phyloP scores from a whole-genome alignment of 768 basidiomycete genomes.

The Boletus coccyginus region DNA sequence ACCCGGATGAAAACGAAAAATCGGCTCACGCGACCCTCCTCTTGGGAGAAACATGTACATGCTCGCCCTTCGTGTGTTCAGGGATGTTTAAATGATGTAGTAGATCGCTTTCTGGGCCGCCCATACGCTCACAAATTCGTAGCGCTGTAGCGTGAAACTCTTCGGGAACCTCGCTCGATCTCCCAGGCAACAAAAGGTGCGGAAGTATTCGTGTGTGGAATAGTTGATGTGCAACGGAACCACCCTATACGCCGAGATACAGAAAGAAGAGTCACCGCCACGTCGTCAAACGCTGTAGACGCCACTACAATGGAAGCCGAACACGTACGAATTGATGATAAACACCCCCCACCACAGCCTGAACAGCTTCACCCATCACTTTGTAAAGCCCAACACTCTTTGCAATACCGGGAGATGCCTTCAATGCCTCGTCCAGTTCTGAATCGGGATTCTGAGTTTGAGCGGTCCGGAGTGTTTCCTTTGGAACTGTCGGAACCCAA shows the following conservation, averaged over 20 bases:
- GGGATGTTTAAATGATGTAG: not conserved
- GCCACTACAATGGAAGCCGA: constrained; percentile 22
- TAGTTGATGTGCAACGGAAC: constrained; percentile 31
- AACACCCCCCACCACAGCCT: constrained; percentile 73
- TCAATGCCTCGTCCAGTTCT: constrained; percentile 29
- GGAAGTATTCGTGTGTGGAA: constrained; percentile 37
- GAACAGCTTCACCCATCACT: constrained; percentile 73
- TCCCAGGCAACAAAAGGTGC: constrained; percentile 28
- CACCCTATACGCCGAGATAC: constrained; percentile 20
- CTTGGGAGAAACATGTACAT: constrained; percentile 6
- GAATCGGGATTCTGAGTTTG: constrained; percentile 17
- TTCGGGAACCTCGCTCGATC: constrained; percentile 27
- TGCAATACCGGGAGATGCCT: constrained; percentile 35
- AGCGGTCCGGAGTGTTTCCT: constrained; percentile 30
- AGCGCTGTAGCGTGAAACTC: constrained; percentile 29
- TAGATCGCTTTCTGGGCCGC: constrained; percentile 27
- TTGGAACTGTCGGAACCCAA: constrained; percentile 63
- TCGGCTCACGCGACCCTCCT: constrained; percentile 25
- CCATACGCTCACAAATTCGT: constrained; percentile 30
- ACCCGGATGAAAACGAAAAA: not conserved
- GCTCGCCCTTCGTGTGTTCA: constrained; percentile 4
- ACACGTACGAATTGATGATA: constrained; percentile 75
- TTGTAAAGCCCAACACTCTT: constrained; percentile 69
- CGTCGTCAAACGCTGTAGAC: not conserved
- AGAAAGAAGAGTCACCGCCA: constrained; percentile 5